Evolutionary conservation across 73 alveolate species (phyloP).

Genomic region (Uronychia binucleata): DNA sequence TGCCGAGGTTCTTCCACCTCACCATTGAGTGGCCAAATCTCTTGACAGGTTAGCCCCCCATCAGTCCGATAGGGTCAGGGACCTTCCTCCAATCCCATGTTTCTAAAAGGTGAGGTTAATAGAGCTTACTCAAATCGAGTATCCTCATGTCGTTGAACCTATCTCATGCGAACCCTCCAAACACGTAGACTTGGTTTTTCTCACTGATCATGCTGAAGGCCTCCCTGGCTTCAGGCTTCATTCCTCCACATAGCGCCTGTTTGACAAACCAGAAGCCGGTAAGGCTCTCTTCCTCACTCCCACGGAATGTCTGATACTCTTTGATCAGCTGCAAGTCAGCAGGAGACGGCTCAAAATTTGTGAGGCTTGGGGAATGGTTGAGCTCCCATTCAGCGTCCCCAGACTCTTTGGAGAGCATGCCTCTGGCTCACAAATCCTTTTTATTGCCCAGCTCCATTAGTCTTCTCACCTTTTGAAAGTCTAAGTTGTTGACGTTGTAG

Average conservation of each 20-base stretch:
- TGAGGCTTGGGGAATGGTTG: neutral
- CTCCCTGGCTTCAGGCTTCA: constrained; percentile 43
- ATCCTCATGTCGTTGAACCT: constrained; percentile 37
- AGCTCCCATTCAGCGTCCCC: neutral
- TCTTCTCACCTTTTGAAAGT: neutral
- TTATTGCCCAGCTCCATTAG: neutral
- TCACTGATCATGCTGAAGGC: constrained; percentile 23
- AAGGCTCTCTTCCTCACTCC: neutral
- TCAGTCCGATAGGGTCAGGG: neutral
- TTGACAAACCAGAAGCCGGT: neutral
- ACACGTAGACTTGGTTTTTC: constrained; percentile 14
- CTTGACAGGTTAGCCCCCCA: neutral
- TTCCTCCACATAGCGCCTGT: constrained; percentile 2
- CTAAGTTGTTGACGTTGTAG: neutral
- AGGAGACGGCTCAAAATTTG: neutral
- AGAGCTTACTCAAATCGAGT: neutral
- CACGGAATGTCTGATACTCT: neutral
- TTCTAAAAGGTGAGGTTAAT: neutral
- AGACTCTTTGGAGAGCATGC: neutral
- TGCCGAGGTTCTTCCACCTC: constrained; percentile 6
- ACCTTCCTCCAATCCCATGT: neutral
- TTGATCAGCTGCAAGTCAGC: neutral
- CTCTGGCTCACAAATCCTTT: neutral
- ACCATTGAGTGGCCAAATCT: constrained; percentile 48
- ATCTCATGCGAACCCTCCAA: constrained; percentile 54